phyloP scores from a whole-genome alignment of 2,329 filamentous ascomycete species.

The Stachybotrys echinatus region DNA sequence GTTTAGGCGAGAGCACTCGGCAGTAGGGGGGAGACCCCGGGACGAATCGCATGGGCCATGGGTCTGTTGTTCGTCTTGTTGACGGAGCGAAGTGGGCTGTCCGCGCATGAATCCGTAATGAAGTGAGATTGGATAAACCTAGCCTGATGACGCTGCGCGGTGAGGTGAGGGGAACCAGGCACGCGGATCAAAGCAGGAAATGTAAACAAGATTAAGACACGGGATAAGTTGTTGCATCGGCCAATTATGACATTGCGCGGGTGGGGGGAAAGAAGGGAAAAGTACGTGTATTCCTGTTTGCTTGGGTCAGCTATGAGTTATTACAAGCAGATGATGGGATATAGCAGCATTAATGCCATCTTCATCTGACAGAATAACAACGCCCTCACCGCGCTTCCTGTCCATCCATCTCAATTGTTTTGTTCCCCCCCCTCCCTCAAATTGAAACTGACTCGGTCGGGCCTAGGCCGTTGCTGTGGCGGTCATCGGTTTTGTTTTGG shows the following conservation, averaged over 20 bases:
- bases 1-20: background rate
- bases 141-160: background rate
- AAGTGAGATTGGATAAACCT: background rate
- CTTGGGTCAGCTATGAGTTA: background rate
- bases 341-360: too few species aligned
- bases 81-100: background rate
- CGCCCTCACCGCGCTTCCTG: background rate
- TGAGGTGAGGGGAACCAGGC: background rate
- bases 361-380: too few species aligned
- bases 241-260: background rate
- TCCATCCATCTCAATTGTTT: background rate
- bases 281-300: too few species aligned
- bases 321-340: too few species aligned
- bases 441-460: background rate
- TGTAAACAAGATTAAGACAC: background rate
- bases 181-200: background rate
- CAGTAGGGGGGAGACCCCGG: too few species aligned
- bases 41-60: background rate
- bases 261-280: background rate
- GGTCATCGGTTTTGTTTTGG: background rate
- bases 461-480: background rate
- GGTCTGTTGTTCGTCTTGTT: background rate
- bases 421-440: background rate
- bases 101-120: background rate
- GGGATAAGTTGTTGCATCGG: background rate